phyloP scores from a whole-genome alignment of 1,284 basidiomycete genomes.

The Trichosporon sp. region DNA sequence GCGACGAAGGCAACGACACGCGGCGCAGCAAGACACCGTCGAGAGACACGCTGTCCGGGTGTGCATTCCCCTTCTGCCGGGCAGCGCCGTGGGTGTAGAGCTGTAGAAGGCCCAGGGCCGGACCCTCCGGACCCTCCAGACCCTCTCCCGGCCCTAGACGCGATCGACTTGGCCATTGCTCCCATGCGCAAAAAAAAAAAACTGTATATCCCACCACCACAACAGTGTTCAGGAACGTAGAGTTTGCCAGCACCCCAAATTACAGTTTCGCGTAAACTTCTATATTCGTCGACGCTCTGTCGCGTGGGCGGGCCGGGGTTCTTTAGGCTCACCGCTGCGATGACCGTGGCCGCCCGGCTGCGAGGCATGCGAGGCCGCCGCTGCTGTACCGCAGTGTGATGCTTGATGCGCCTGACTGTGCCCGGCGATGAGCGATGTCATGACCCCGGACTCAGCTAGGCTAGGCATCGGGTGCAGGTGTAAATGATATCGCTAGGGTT shows the following conservation, averaged over 20 bases:
- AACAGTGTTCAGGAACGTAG: background rate
- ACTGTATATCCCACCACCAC: background rate
- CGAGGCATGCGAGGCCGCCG: no score
- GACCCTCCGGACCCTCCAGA: background rate
- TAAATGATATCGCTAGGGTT: background rate
- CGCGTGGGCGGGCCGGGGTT: no score
- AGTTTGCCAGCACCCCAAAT: background rate
- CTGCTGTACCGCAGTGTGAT: no score
- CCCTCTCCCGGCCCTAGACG: background rate
- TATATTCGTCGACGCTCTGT: background rate
- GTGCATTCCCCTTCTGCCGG: no score
- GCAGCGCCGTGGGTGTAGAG: no score
- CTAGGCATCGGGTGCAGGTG: no score
- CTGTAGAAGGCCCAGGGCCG: background rate
- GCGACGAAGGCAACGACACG: background rate
- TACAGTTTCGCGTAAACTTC: constrained; percentile 6
- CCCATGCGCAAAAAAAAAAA: background rate
- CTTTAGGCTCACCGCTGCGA: no score
- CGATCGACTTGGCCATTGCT: background rate
- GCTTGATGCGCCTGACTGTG: no score
- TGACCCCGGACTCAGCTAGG: no score
- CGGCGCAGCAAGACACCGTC: no score
- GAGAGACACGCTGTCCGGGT: no score
- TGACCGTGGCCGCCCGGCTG: no score
- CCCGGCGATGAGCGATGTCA: background rate